Percentiles rank a stretch among this genome's conserved stretches.
Conservation (phyloP, 768 basidiomycete species). For the Zangia roseola region DNA sequence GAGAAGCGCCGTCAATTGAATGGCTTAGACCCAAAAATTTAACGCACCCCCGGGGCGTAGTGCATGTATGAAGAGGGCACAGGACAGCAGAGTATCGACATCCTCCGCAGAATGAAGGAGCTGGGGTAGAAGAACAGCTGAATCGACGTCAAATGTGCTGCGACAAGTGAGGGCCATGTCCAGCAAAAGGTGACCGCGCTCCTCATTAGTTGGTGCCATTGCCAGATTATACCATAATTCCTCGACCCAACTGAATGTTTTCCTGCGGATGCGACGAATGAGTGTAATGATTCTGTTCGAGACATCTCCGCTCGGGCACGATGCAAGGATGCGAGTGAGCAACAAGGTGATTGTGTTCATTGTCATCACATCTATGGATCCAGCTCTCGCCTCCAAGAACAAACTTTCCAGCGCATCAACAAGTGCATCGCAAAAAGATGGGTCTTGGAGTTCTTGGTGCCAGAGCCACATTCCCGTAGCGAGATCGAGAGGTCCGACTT, state of each 20-base stretch:
- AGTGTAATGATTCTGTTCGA: constrained; percentile 16
- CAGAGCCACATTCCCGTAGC: constrained; percentile 25
- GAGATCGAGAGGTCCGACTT: constrained; percentile 33
- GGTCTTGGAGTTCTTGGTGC: constrained; percentile 37
- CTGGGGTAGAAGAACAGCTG: not conserved
- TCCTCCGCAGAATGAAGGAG: constrained; percentile 18
- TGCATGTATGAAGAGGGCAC: constrained; percentile 21
- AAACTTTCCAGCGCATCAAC: constrained; percentile 33
- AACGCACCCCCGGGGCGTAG: constrained; percentile 2
- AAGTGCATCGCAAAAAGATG: constrained; percentile 33
- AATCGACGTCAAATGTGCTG: constrained; percentile 21
- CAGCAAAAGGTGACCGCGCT: constrained; percentile 19
- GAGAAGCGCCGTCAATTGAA: not conserved
- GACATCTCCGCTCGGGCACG: constrained; percentile 12
- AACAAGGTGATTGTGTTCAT: constrained; percentile 32
- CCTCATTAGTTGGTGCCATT: not conserved
- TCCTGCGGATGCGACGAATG: constrained; percentile 28
- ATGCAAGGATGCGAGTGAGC: constrained; percentile 32
- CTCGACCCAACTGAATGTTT: constrained; percentile 33
- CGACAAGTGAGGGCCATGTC: constrained; percentile 39
- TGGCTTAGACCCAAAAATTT: not conserved
- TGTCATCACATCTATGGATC: constrained; percentile 35
- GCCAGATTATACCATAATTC: constrained; percentile 25
- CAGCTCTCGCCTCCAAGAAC: constrained; percentile 32
- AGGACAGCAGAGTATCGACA: constrained; percentile 18